Percentiles rank a stretch among this genome's conserved stretches.
phyloP scores from a whole-genome alignment of 768 basidiomycete species.

The Termitomyces titanicus region DNA sequence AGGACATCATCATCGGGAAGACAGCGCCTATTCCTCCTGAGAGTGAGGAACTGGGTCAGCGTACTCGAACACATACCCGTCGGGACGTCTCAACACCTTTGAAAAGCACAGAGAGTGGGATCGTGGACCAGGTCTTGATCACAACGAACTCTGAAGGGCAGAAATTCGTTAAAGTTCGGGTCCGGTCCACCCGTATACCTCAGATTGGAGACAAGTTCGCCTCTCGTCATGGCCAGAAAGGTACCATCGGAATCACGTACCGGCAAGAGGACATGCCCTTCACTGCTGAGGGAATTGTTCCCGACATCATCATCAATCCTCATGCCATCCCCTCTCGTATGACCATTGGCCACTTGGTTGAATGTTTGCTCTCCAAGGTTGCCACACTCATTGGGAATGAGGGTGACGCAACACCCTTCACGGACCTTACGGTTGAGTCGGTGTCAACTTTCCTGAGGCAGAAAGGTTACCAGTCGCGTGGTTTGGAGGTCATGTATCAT shows the following conservation, averaged over 20 bases:
- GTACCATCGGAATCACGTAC: constrained; percentile 99
- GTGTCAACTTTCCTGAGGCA: constrained; percentile 90
- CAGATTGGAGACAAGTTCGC: constrained; percentile 99
- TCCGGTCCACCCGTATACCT: constrained; percentile 92
- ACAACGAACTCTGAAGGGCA: constrained; percentile 95
- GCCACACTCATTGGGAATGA: constrained; percentile 95
- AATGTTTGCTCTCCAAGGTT: constrained; percentile 94
- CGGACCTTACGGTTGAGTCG: constrained; percentile 94
- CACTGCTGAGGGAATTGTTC: constrained; percentile 93
- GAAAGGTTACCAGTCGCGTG: constrained; percentile 95
- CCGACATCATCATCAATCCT: constrained; percentile 97
- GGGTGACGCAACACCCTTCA: constrained; percentile 98
- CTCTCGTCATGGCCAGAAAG: constrained; percentile 99
- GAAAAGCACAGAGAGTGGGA: constrained; percentile 97
- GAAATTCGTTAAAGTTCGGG: constrained; percentile 98
- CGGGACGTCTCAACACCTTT: constrained; percentile 97
- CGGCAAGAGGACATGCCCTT: constrained; percentile 99
- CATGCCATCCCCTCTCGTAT: constrained; percentile 99
- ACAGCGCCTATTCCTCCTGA: constrained; percentile 96
- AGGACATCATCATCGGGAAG: constrained; percentile 99
- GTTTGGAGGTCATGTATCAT: constrained; percentile 97
- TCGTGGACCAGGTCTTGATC: constrained; percentile 95
- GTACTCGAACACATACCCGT: constrained; percentile 89
- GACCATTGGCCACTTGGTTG: constrained; percentile 99
- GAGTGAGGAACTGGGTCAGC: constrained; percentile 94